A percentile compares a stretch with the other conserved stretches of the same genome.
Conservation (phyloP, 75 land plant genomes). For the Pinus albicaulis region DNA sequence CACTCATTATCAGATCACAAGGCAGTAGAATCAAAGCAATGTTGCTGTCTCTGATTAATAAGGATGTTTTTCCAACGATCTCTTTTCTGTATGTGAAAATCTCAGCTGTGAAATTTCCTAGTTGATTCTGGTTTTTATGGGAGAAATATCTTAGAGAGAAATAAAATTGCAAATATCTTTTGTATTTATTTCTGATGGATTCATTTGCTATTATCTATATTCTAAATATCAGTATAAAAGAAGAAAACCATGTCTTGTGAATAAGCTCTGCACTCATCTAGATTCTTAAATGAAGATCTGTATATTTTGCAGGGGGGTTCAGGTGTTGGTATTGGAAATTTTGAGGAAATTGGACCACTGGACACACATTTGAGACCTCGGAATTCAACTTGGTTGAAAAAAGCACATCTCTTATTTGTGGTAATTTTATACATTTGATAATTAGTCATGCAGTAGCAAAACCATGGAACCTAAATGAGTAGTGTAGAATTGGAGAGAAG, state of each 20-base stretch:
- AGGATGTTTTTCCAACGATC: no score
- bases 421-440: constrained; percentile 24
- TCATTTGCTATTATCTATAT: no score
- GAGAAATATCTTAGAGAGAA: no score
- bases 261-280: neutral
- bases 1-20: no score
- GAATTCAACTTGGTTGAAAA: constrained; percentile 68
- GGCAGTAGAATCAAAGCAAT: no score
- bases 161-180: no score
- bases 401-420: constrained; percentile 85
- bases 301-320: constrained; percentile 64
- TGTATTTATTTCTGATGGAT: no score
- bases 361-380: constrained; percentile 51
- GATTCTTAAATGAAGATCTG: neutral
- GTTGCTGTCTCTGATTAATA: no score
- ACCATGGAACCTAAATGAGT: neutral
- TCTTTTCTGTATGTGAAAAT: no score
- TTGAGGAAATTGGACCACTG: constrained; percentile 81
- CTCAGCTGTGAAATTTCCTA: no score
- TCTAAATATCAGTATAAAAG: neutral
- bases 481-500: neutral
- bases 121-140: no score
- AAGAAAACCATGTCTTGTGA: neutral
- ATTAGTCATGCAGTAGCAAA: neutral
- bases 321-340: constrained; percentile 80